Evolutionary conservation across 495 filamentous ascomycete genomes (phyloP).

Genomic region (Aspergillus biplanus): DNA sequence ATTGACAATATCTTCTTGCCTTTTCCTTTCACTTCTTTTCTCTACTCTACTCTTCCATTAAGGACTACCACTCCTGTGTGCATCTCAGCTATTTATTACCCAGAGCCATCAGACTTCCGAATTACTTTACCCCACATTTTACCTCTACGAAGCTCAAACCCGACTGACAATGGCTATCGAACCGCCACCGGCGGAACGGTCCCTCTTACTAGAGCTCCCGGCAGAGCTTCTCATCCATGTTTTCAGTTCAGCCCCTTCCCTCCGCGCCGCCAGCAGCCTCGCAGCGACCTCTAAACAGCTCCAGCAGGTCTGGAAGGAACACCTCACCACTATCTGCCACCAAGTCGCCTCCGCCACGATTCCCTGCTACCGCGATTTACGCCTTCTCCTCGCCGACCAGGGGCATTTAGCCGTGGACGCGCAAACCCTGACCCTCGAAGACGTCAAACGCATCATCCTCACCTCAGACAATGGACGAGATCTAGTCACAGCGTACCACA

Average conservation of each 20-base stretch:
- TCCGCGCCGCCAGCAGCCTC: neutral
- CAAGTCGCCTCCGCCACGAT: neutral
- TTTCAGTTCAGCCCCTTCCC: neutral
- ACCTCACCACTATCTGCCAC: constrained; percentile 10
- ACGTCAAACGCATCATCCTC: neutral
- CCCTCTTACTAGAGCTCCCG: neutral
- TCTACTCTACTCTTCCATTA: neutral
- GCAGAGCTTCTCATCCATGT: constrained; percentile 10
- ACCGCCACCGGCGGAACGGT: neutral
- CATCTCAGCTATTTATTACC: neutral
- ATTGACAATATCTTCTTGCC: neutral
- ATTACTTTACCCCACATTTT: neutral
- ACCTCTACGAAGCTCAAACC: neutral
- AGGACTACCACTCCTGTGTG: too few species aligned
- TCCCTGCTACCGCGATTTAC: neutral
- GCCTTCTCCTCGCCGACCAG: neutral
- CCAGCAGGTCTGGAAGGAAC: constrained; percentile 10
- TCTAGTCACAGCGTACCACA: neutral
- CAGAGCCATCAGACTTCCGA: neutral
- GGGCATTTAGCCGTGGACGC: neutral
- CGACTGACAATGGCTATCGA: neutral
- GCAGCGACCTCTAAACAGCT: constrained; percentile 6
- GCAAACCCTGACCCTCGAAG: neutral
- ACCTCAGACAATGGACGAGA: neutral
- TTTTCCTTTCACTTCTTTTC: neutral